Base-by-base conservation (phyloP, 441 rosid genomes). In the Raphanus hybrid region DNA sequence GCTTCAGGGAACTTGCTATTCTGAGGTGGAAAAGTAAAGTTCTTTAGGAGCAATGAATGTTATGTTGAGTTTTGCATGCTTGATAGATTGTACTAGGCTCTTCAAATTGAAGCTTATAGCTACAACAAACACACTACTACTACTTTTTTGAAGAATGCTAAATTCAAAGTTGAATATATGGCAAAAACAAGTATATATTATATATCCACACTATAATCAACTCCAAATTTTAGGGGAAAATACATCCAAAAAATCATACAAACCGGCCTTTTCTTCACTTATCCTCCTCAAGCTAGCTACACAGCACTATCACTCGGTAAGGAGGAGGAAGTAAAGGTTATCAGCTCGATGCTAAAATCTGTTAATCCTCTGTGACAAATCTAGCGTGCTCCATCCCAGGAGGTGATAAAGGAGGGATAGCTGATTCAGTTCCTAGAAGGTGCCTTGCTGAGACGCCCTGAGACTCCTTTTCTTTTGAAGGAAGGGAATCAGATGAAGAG, bases 381-480 rank as follows among this genome's bases (percentile, higher is more conserved):
- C 63, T 64, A 67, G 52, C 66, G 26, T 69, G 80, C 63, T 86
- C 85, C 65, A 77, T 69, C 68, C 87, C 88, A 8, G 92, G 93
- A 27, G 92, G 86, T 1, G 94, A 81, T 65, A 78, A 60, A 20
- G 92, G 94, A 41, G 92, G 91, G 67, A 87, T 71, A 9, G 94
- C 91, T 37, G 76, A 77, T 70, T 82, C 87, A 68, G 73, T 18
- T 32, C 64, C 84, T 54, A 88, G 82, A 77, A 85, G 83, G 78
- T 80, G 89, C 79, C 94, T 84, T 64, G 81, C 86, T 48, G 89
- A 79, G 60, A 62, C 62, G n/a, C 88, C 84, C 72, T 82, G 81
- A 55, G 48, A 43, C 74, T 83, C 83, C 34, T 58, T 76, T 72
- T 74, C 80, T 73, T 78, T 82, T 8, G 84, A 76, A 67, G 86